Conservation (phyloP, 2,329 filamentous ascomycete species). For the Amauroascus niger region DNA sequence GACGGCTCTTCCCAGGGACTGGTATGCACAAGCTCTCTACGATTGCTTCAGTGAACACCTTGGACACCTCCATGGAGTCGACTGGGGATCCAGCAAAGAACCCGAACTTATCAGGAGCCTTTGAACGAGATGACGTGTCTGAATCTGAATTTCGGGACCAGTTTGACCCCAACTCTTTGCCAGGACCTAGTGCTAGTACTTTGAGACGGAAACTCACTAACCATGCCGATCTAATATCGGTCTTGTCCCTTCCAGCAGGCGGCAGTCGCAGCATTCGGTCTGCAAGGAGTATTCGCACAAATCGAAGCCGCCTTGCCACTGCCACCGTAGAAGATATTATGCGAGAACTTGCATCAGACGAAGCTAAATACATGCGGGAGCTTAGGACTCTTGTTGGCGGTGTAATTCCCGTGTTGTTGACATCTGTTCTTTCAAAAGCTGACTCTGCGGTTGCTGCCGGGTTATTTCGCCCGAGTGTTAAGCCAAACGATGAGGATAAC, state of each 20-base stretch:
- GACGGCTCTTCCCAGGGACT: constrained; percentile 43
- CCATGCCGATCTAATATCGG: constrained; percentile 88
- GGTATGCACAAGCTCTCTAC: constrained; percentile 48
- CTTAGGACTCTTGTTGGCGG: constrained; percentile 88
- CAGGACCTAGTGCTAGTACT: constrained; percentile 41
- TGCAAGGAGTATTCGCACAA: constrained; percentile 66
- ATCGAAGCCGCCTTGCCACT: constrained; percentile 55
- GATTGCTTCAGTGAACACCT: constrained; percentile 49
- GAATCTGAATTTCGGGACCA: constrained; percentile 40
- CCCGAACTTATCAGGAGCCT: not conserved
- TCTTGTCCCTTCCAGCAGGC: constrained; percentile 56
- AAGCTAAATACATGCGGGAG: constrained; percentile 79
- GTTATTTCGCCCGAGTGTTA: constrained; percentile 53
- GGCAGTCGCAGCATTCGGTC: constrained; percentile 63
- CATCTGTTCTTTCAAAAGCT: constrained; percentile 67
- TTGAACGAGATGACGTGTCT: constrained; percentile 14
- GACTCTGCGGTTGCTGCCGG: constrained; percentile 55
- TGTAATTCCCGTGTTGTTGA: constrained; percentile 84
- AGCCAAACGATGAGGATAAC: constrained; percentile 48
- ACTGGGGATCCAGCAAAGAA: not conserved
- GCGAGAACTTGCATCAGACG: constrained; percentile 70
- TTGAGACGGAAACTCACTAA: constrained; percentile 73
- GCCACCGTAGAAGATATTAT: constrained; percentile 68
- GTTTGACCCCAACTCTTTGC: constrained; percentile 35
- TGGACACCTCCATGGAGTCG: constrained; percentile 23